Evolutionary conservation across 768 basidiomycete species (phyloP), one percentile per base, ranked within the genome.

Genomic region (Mrakia blollopis): DNA sequence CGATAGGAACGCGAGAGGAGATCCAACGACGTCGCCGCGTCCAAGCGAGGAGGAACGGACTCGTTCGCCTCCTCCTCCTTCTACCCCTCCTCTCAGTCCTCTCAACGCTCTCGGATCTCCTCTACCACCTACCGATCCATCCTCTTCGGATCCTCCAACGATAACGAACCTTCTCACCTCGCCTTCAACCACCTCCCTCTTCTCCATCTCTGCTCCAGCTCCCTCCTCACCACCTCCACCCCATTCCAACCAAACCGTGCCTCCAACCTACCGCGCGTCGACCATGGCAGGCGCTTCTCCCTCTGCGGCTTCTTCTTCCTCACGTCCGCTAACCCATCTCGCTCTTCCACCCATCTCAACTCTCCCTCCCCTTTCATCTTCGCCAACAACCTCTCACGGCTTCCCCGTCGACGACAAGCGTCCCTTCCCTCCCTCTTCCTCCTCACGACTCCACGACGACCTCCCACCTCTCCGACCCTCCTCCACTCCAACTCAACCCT

Each of bases 371-470:
- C 25, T 39, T 25, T 21, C 37, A 5, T 32, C 63, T 10, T 67
- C 63, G 5, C 37, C 63, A 11, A 37, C 63, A 10, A 67, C 63
- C 35, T 25, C 65, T 35, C 35, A 25, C 25, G 65, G 39, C 65
- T 68, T 39, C 65, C 39, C 65, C 10, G 35, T 39, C 25, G 65
- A 68, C 65, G 65, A 68, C 35, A 68, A 68, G 25, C 65, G 65
- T 1, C 65, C 65, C 6, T 68, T 68, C 65, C 65, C 65, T n/a
- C 37, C 65, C 6, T 39, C 37, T 10, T 68, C 65, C 35, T 68
- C 65, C 35, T 35, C 32, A 8, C 65, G 25, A n/a, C 8, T 23
- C n/a, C n/a, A n/a, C 25, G 16, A 35, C 35, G 35, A 25, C 18
- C 65, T 68, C 6, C 65, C 65, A 68, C 37, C 65, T 21, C 65